Evolutionary conservation across 1,284 basidiomycete species (phyloP), one percentile per base, ranked within the genome.

Genomic region (Ustilago nuda): DNA sequence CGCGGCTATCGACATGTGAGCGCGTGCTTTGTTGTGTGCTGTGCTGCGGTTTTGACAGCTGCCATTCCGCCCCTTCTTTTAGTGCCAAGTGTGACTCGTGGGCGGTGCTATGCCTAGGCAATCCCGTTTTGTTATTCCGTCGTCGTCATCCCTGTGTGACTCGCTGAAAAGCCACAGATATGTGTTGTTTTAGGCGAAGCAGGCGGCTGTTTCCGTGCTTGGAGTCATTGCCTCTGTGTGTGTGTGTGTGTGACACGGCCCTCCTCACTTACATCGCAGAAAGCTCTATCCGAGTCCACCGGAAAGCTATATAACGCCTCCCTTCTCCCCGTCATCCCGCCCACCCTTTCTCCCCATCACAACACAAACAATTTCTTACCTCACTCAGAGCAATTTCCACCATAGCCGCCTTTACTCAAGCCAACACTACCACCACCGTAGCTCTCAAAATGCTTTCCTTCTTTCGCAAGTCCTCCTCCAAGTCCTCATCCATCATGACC

Each of bases 391-490:
- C 48, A 8, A 37, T 30, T 41, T 9, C 57, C 53, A 59, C 56
- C 19, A 19, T 19, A 41, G 61, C 39, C 23, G 36, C 27, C 48
- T 13, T 32, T 32, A 55, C 55, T 37, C 30, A n/a, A 19, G 63
- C 23, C 17, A 37, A 50, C 48, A n/a, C 56, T 1, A 56, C 30
- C 59, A 51, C 56, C 13, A 56, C 35, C 48, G 46, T 27, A 51
- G 35, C 45, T 30, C 36, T 36, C 72, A 61, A 62, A 17, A 75
- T 75, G 72, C 64, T 70, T 46, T 56, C 64, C 12, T 45, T 72
- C 70, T 58, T 70, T 67, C 72, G 72, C 63, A 74, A 67, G 45
- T 48, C 60, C 48, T 48, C 56, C 32, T 30, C 37, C 17, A 56
- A 57, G n/a, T 36, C 55, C 4, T 35, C 56, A 0, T 56, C 56